These are phyloP conservation scores for Leucocoprinus sp. DNA, from an alignment of 768 basidiomycete genomes.

Conservation along the genomic window DNA sequence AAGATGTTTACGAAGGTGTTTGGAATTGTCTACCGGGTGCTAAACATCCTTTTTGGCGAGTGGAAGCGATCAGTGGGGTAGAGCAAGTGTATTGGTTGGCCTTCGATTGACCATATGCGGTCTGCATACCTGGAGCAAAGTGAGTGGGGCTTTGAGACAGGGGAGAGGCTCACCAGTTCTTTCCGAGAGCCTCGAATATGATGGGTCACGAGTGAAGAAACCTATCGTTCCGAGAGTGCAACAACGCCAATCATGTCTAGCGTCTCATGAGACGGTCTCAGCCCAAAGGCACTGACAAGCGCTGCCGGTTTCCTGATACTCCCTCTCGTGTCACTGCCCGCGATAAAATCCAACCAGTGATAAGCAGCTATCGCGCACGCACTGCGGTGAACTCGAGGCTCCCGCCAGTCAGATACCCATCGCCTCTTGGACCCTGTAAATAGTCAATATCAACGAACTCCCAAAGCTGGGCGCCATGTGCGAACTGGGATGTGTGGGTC, in stretches of 20 bases:
- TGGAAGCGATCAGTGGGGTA: conserved; percentile 29
- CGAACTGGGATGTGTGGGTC: conserved; percentile 44
- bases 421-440: conserved; percentile 30
- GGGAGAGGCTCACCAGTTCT: conserved; percentile 22
- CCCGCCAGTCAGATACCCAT: conserved; percentile 29
- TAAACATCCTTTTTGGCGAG: conserved; percentile 24
- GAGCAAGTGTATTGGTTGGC: conserved; percentile 18
- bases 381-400: conserved; percentile 30
- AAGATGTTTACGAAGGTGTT: conserved; percentile 17
- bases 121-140: conserved; percentile 22
- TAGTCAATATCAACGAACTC: conserved; percentile 28
- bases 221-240: conserved; percentile 30
- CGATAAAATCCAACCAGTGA: conserved; percentile 29
- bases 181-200: conserved; percentile 22
- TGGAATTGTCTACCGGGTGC: conserved; percentile 22
- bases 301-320: conserved; percentile 33
- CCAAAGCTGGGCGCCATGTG: conserved; percentile 37
- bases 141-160: background rate
- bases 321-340: conserved; percentile 33
- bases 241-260: conserved; percentile 26
- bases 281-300: conserved; percentile 29
- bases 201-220: conserved; percentile 26
- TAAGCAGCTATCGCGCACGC: conserved; percentile 32
- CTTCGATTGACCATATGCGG: conserved; percentile 19
- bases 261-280: conserved; percentile 26